Evolutionary conservation across 228 moss, liverwort and hornwort genomes (phyloP).

Genomic region (Sphagnum magellanicum): DNA sequence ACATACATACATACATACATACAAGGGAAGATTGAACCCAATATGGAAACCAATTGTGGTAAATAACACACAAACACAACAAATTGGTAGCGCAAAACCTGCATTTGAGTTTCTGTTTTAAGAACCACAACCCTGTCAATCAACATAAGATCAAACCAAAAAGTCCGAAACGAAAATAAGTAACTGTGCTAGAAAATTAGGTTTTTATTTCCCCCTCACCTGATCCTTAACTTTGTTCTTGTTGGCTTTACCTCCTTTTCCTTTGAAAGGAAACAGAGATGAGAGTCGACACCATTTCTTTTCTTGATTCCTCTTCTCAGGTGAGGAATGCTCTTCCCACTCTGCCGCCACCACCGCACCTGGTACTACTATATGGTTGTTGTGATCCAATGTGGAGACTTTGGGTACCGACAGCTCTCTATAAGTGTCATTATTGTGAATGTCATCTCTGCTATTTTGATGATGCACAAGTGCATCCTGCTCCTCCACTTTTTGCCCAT

Average conservation of each 20-base stretch:
- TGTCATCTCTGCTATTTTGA: background rate
- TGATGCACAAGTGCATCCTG: background rate
- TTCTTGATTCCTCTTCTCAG: background rate
- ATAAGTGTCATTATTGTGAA: no score
- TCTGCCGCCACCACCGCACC: no score
- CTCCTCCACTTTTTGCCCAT: background rate
- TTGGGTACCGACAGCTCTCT: background rate
- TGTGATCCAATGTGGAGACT: background rate
- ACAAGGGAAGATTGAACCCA: no score
- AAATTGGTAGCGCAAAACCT: conserved; percentile 8
- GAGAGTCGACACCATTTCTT: background rate
- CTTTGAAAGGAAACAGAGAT: conserved; percentile 10
- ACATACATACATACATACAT: no score
- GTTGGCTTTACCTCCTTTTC: conserved; percentile 20
- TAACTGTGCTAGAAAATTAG: no score
- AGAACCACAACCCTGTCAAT: background rate
- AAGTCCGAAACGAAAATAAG: background rate
- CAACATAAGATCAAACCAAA: background rate
- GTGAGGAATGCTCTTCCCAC: background rate
- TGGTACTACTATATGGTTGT: background rate
- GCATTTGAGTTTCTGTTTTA: conserved; percentile 11
- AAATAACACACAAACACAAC: no score
- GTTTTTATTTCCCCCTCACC: conserved; percentile 10
- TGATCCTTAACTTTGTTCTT: conserved; percentile 34
- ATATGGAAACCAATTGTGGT: no score